Evolutionary conservation across 106 monocot genomes (phyloP).

Genomic region (Dendrobium nobile): DNA sequence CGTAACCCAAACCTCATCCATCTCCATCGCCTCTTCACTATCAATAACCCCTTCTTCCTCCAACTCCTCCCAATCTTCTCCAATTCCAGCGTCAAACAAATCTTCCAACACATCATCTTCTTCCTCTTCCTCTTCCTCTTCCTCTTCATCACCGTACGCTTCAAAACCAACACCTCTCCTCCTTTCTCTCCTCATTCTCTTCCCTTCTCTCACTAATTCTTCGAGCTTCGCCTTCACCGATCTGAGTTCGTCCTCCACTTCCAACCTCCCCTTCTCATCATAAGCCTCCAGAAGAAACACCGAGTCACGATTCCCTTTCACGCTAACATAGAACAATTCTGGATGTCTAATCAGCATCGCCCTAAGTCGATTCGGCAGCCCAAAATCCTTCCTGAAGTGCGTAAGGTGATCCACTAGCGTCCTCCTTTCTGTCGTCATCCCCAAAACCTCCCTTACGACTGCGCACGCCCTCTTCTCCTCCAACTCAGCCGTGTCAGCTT

Average conservation of each 20-base stretch:
- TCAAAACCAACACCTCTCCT: slow-evolving; percentile 26
- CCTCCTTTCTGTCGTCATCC: slow-evolving; percentile 79
- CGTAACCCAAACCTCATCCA: slow-evolving; percentile 52
- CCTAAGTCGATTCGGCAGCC: slow-evolving; percentile 69
- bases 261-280: slow-evolving; percentile 56
- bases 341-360: slow-evolving; percentile 82
- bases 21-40: slow-evolving; percentile 7
- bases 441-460: slow-evolving; percentile 80
- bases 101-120: slow-evolving; percentile 44
- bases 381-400: slow-evolving; percentile 79
- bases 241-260: slow-evolving; percentile 60
- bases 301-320: slow-evolving; percentile 80
- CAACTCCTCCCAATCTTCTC: slow-evolving; percentile 76
- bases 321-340: slow-evolving; percentile 97
- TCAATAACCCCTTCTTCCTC: slow-evolving; percentile 8
- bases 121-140: slow-evolving; percentile 19
- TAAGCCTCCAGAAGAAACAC: slow-evolving; percentile 88
- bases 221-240: slow-evolving; percentile 37
- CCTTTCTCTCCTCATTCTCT: slow-evolving; percentile 62
- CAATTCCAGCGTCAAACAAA: slow-evolving; percentile 68
- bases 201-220: slow-evolving; percentile 68
- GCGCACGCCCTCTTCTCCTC: slow-evolving; percentile 64
- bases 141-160: slow-evolving; percentile 26
- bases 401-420: slow-evolving; percentile 86
- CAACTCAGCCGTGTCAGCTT: slow-evolving; percentile 18